These are phyloP conservation scores for Arthroderma uncinatum DNA, from an alignment of 2,329 filamentous ascomycete species.

Conservation along the genomic window DNA sequence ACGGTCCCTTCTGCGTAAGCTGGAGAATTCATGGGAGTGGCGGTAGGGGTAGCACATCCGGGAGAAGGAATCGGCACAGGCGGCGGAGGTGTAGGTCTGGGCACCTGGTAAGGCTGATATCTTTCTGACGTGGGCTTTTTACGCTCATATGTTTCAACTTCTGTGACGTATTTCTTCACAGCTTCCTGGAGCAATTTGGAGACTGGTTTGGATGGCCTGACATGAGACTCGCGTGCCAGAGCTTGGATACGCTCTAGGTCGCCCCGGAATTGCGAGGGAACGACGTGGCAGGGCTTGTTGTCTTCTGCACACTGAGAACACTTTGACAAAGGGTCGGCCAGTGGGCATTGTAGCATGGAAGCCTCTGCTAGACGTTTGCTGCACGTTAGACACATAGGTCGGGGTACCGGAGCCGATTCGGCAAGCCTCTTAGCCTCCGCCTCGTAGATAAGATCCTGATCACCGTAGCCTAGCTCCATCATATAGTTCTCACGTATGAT, in stretches of 20 bases:
- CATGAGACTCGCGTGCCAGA: not conserved
- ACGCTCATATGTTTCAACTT: not conserved
- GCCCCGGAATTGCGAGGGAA: not conserved
- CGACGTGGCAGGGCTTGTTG: not conserved
- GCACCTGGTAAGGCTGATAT: not conserved
- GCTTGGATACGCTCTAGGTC: not conserved
- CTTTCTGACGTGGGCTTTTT: not conserved
- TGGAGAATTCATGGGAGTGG: not conserved
- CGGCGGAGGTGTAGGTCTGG: not conserved
- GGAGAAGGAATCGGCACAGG: not conserved
- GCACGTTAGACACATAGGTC: not conserved
- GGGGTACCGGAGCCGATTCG: not conserved
- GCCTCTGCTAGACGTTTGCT: not conserved
- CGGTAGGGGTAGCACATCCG: not conserved
- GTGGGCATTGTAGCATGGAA: not conserved
- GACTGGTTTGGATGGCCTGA: not conserved
- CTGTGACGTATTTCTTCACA: not conserved
- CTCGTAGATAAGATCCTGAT: conserved; percentile 2
- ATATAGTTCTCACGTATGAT: no score
- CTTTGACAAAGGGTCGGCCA: not conserved
- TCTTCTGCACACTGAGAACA: not conserved
- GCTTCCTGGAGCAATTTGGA: not conserved
- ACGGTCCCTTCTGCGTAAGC: not conserved
- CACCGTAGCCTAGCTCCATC: not conserved
- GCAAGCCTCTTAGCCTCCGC: not conserved